Conservation (phyloP, 2,329 filamentous ascomycete species). For the Incumbomyces delicatus region DNA sequence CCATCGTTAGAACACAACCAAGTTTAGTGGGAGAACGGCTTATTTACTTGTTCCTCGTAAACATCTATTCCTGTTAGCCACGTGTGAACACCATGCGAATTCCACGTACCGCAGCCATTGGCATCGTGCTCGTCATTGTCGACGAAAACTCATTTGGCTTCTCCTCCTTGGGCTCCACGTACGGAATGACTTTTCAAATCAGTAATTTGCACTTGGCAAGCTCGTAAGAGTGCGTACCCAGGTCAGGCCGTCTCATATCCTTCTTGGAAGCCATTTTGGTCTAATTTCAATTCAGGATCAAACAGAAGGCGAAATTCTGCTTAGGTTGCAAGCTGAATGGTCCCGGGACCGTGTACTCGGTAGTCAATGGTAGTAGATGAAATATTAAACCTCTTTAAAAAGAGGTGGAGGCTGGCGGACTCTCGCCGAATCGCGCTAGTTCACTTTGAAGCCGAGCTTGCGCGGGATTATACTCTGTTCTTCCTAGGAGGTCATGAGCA, state of each 20-base stretch:
- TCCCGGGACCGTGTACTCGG: neutral
- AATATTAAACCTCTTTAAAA: no score
- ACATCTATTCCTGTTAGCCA: constrained; percentile 49
- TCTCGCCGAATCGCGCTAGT: neutral
- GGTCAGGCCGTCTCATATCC: constrained; percentile 64
- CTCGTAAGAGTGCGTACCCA: constrained; percentile 47
- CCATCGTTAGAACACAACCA: constrained; percentile 7
- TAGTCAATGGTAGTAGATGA: no score
- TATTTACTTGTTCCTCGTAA: constrained; percentile 73
- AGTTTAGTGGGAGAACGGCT: neutral
- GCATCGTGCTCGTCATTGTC: constrained; percentile 66
- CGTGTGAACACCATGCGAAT: neutral
- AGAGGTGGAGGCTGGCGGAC: no score
- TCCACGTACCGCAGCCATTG: constrained; percentile 70
- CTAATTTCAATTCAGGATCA: neutral
- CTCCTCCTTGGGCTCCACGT: constrained; percentile 64
- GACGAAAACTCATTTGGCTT: constrained; percentile 57
- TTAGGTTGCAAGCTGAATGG: neutral
- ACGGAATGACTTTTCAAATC: constrained; percentile 67
- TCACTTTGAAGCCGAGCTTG: no score
- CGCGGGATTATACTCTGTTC: no score
- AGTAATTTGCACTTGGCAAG: neutral
- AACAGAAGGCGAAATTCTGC: neutral
- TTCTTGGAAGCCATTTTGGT: constrained; percentile 58
- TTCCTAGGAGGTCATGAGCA: no score